Evolutionary conservation across 331 rosid species (phyloP), one percentile per base, ranked within the genome.

Genomic region (Dryas integrifolia): DNA sequence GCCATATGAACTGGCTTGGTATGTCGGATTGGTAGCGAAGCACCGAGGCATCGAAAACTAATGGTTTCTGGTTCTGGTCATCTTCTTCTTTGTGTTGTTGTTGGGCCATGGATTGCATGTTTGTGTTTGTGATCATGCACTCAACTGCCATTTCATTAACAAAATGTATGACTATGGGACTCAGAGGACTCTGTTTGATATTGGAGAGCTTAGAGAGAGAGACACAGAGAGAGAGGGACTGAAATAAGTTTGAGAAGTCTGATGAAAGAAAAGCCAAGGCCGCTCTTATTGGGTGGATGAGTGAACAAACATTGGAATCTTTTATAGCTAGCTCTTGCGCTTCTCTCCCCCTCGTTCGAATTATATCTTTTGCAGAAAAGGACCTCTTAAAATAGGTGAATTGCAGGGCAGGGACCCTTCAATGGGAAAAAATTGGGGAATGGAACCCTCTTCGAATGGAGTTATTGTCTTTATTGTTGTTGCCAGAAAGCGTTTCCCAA

Each of bases 1-100:
- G 97, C 98, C 98, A 94, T n/a, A 91, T 79, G 78, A 89, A 94
- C 45, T 89, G 88, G 14, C 65, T 38, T 41, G 98, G 98, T 9
- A 91, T 85, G 62, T 70, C 43, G 0, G 80, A 55, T 64, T 86
- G 79, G 82, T 73, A 67, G 3, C 79, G 70, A 2, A 92, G 73
- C 44, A 92, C 72, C 1, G 96, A 85, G 52, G 96, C 96, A 66
- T 95, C 97, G 46, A 95, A 95, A 59, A 89, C 92, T 15, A 89
- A 63, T 45, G 82, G 46, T 38, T 71, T 7, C 66, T 79, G 79
- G 15, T 85, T 1, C 35, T 30, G 35, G 35, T 30, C 35, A 30
- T 30, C 70, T 11, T 85, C 74, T 61, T 65, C 43, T 30, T 77
- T 65, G 56, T 52, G 51, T 10, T 72, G 67, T 58, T 58, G 77